Evolutionary conservation across 805 yeast species (phyloP), one percentile per base, ranked within the genome.

Genomic region (Kluyveromyces starmeri): DNA sequence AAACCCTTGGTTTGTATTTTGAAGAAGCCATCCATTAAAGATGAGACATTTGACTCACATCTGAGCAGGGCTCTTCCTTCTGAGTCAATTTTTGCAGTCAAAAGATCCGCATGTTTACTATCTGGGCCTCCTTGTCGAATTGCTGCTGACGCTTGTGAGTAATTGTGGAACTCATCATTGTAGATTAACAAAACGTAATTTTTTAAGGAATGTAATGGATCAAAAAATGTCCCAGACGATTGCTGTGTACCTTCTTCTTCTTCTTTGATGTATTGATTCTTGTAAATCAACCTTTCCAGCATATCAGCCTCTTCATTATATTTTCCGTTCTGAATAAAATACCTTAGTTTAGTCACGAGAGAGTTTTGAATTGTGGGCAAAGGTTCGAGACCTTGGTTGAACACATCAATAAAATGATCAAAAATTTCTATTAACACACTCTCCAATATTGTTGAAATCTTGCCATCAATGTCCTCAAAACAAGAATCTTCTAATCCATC

Each of bases 131-230:
- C 62, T 40, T 57, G 62, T 35, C 59, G 51, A 17, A 77, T 64
- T 3, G 75, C 73, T 9, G 56, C 52, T 12, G 61, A 62, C 2
- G 83, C 83, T 38, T 73, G 71, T 2, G 66, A 61, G 43, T 68
- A 71, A 45, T 73, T 71, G 47, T 83, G 92, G 43, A 64, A 67
- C 47, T 83, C 92, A 49, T 83, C 94, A 52, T 83, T 83, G 81
- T 88, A 83, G n/a, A 80, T 61, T 15, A 78, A 50, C 20, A 81
- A 61, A 27, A 63, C 57, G 60, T 70, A 76, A 10, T 61, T 56
- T 14, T 56, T 46, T 22, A 43, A 30, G n/a, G 39, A 38, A 9
- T 38, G 43, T 8, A 21, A 15, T 8, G 35, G 34, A 27, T 23
- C 25, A 28, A 17, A 12, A 24, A 16, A 21, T 7, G 34, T 13